A percentile compares a stretch with the other conserved stretches of the same genome.
phyloP scores from a whole-genome alignment of 2,329 filamentous ascomycete genomes.

The Neonectria faginata region DNA sequence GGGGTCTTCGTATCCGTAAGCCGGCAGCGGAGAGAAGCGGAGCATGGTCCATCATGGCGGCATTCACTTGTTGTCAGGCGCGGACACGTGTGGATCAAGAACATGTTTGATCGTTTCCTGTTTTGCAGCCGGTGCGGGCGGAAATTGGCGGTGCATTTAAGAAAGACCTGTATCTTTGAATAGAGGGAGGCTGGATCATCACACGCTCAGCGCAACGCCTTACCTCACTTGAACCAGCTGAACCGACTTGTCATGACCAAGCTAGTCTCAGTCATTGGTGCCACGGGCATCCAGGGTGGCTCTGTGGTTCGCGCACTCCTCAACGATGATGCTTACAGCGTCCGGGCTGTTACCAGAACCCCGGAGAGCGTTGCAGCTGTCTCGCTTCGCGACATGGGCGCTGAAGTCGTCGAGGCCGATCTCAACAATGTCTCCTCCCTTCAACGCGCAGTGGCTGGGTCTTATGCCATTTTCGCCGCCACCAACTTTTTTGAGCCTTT shows the following conservation, averaged over 20 bases:
- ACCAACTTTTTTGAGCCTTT: slow-evolving; percentile 54
- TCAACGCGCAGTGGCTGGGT: slow-evolving; percentile 47
- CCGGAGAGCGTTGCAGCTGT: slow-evolving; percentile 46
- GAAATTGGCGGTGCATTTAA: not conserved
- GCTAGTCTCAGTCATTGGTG: slow-evolving; percentile 51
- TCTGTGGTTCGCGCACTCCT: slow-evolving; percentile 55
- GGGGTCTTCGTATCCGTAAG: not conserved
- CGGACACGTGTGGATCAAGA: not conserved
- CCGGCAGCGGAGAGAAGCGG: not conserved
- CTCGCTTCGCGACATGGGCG: slow-evolving; percentile 47
- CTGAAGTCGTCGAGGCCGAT: slow-evolving; percentile 51
- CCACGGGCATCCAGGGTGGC: slow-evolving; percentile 56
- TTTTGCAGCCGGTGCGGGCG: not conserved
- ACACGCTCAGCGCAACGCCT: not conserved
- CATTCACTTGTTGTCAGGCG: not conserved
- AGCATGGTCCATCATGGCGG: not conserved
- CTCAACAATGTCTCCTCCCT: slow-evolving; percentile 47
- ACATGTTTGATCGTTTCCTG: not conserved
- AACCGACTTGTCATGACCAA: slow-evolving; percentile 48
- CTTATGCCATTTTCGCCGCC: slow-evolving; percentile 50
- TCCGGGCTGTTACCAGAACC: slow-evolving; percentile 56
- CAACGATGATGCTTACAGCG: slow-evolving; percentile 50
- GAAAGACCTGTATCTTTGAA: not conserved
- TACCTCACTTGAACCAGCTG: not conserved
- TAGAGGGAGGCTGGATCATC: not conserved